These are phyloP conservation scores for Boletus smithii DNA, from an alignment of 1,284 basidiomycete species.

Conservation along the genomic window DNA sequence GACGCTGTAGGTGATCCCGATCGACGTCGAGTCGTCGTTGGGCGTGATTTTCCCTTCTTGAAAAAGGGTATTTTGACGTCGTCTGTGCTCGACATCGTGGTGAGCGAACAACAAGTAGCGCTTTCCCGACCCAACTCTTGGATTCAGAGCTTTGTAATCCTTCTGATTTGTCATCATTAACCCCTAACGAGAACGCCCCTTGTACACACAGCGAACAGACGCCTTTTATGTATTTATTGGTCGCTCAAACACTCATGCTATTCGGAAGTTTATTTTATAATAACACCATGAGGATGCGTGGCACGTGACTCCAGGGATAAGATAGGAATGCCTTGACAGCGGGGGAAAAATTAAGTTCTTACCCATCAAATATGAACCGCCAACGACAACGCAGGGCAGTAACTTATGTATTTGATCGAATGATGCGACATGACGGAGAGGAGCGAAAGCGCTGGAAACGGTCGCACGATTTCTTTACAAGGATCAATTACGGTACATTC, in stretches of 20 bases:
- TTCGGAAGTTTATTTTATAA: too few species aligned
- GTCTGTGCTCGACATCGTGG: constrained; percentile 42
- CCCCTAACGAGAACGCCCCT: constrained; percentile 1
- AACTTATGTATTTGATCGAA: constrained; percentile 3
- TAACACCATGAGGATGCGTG: not conserved
- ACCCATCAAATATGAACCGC: not conserved
- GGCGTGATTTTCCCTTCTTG: constrained; percentile 78
- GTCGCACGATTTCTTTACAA: constrained; percentile 10
- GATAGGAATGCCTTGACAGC: not conserved
- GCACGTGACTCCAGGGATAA: not conserved
- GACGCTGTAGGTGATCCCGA: constrained; percentile 42
- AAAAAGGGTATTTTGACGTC: constrained; percentile 72
- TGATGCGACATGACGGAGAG: not conserved
- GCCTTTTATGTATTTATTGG: not conserved
- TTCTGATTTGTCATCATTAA: not conserved
- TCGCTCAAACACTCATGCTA: not conserved
- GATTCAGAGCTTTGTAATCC: too few species aligned
- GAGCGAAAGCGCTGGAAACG: not conserved
- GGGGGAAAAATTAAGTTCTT: constrained; percentile 1
- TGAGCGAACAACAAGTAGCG: constrained; percentile 4
- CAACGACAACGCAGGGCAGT: not conserved
- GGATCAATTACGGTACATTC: constrained; percentile 11
- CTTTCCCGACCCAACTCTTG: not conserved
- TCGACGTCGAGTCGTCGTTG: constrained; percentile 68
- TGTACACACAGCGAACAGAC: not conserved